Conservation (phyloP, 305 asterid genomes). For the Fraxinus latifolia region DNA sequence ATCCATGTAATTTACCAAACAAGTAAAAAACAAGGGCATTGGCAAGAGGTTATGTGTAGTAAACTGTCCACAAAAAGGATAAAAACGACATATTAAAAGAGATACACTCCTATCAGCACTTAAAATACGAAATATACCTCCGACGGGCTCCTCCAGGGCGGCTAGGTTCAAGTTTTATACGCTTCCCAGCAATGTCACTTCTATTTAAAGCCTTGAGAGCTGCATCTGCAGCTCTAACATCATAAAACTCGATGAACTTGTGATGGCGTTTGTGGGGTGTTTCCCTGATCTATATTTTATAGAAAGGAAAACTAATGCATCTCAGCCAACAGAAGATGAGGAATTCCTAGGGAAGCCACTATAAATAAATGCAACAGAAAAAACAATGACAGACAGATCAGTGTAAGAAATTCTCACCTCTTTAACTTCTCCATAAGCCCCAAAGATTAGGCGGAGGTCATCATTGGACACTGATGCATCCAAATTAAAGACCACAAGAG, state of each 20-base stretch:
- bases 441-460: slow-evolving; percentile 45
- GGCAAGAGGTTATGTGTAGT: not conserved
- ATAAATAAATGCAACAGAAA: slow-evolving; percentile 2
- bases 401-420: slow-evolving; percentile 31
- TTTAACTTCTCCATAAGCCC: slow-evolving; percentile 56
- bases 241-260: slow-evolving; percentile 90
- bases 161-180: slow-evolving; percentile 96
- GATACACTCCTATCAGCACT: not conserved
- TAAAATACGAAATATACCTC: slow-evolving; percentile 43
- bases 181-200: slow-evolving; percentile 94
- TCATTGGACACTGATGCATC: slow-evolving; percentile 77
- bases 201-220: slow-evolving; percentile 93
- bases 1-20: not conserved
- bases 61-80: not conserved
- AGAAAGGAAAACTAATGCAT: slow-evolving; percentile 16
- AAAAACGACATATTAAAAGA: slow-evolving; percentile 13
- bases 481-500: slow-evolving; percentile 90
- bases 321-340: slow-evolving; percentile 12
- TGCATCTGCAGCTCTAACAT: slow-evolving; percentile 94
- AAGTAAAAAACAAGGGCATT: not conserved
- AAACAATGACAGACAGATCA: not conserved
- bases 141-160: slow-evolving; percentile 97
- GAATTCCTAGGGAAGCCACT: slow-evolving; percentile 1
- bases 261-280: slow-evolving; percentile 94
- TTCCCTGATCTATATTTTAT: slow-evolving; percentile 80